Evolutionary conservation across 495 filamentous ascomycete genomes (phyloP).

Genomic region (Xylaria flabelliformis): DNA sequence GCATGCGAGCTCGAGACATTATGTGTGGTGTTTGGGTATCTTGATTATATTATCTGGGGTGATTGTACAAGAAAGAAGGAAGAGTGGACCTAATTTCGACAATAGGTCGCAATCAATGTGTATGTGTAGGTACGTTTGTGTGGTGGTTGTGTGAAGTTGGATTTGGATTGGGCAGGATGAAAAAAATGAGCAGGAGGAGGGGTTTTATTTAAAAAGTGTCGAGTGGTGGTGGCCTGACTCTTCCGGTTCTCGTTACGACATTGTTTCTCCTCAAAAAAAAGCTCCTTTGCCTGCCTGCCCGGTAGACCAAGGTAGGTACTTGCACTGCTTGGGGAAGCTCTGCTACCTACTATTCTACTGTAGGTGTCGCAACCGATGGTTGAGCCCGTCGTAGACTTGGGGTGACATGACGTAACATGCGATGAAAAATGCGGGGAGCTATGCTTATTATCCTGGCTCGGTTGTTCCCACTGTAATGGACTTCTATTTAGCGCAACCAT

Average conservation of each 20-base stretch:
- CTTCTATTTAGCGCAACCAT: not conserved
- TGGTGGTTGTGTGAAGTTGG: conserved; percentile 1
- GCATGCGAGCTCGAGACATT: conserved; percentile 62
- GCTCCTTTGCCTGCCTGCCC: no score
- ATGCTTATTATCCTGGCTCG: not conserved
- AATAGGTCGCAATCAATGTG: not conserved
- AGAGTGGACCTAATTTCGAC: not conserved
- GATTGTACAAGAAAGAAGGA: not conserved
- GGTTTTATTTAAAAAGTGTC: conserved; percentile 20
- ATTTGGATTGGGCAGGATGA: conserved; percentile 16
- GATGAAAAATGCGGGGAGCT: conserved; percentile 25
- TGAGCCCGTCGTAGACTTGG: not conserved
- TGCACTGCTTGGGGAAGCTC: not conserved
- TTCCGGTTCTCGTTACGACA: conserved; percentile 6
- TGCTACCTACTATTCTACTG: not conserved
- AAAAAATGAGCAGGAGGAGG: conserved; percentile 18
- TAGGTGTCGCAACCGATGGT: conserved; percentile 1
- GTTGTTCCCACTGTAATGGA: not conserved
- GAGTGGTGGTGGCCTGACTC: conserved; percentile 24
- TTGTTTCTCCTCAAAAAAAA: conserved; percentile 10
- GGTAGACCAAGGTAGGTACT: no score
- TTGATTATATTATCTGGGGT: conserved; percentile 5
- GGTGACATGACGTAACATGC: conserved; percentile 30
- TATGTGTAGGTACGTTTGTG: not conserved
- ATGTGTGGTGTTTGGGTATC: conserved; percentile 33